These are phyloP conservation scores for Alternaria incomplexa DNA, from an alignment of 2,329 filamentous ascomycete species.

Conservation along the genomic window DNA sequence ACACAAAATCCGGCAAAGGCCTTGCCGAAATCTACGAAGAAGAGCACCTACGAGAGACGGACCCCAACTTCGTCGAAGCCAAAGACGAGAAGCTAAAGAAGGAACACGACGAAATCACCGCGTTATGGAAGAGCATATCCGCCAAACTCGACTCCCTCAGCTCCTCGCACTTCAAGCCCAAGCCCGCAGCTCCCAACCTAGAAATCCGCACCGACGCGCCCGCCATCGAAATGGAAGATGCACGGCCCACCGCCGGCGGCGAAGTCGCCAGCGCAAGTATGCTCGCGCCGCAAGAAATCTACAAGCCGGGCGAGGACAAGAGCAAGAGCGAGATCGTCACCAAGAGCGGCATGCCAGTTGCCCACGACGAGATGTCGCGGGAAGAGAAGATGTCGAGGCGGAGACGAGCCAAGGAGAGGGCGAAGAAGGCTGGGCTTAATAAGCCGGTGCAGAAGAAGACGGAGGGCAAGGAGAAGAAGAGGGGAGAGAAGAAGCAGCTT, in stretches of 20 bases:
- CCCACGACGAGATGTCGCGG: constrained; percentile 83
- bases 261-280: constrained; percentile 72
- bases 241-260: constrained; percentile 81
- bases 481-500: constrained; percentile 62
- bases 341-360: constrained; percentile 78
- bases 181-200: constrained; percentile 78
- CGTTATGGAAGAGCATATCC: constrained; percentile 81
- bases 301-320: constrained; percentile 75
- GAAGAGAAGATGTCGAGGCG: constrained; percentile 82
- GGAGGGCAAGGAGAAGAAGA: constrained; percentile 61
- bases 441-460: constrained; percentile 50
- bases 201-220: constrained; percentile 89
- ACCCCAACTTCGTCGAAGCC: constrained; percentile 81
- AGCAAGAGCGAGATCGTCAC: constrained; percentile 75
- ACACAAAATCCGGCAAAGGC: constrained; percentile 84
- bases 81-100: constrained; percentile 81
- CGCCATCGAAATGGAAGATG: constrained; percentile 94
- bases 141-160: constrained; percentile 85
- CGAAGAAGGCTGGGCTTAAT: constrained; percentile 69
- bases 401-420: constrained; percentile 84
- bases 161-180: constrained; percentile 95
- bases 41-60: constrained; percentile 78
- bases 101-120: constrained; percentile 82
- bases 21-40: constrained; percentile 94
- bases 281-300: constrained; percentile 93